Percentiles rank a stretch among this genome's conserved stretches.
Evolutionary conservation across 177 flowering plant genomes (phyloP).

Genomic region (Telopea speciosissima): DNA sequence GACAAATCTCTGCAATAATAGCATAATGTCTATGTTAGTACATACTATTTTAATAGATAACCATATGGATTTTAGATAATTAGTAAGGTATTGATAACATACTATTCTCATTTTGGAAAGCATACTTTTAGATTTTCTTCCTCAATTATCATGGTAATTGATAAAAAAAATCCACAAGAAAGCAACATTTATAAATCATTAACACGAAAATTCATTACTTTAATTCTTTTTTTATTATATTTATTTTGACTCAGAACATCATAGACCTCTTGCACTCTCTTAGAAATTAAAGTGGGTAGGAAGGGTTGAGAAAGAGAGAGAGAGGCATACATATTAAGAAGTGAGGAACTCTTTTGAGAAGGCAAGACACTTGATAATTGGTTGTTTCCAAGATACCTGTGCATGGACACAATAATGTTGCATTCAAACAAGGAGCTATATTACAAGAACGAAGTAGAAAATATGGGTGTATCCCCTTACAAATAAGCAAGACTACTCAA

Average conservation of each 20-base stretch:
- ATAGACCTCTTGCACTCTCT: no score
- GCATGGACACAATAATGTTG: background rate
- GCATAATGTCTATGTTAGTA: background rate
- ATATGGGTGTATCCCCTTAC: conserved; percentile 28
- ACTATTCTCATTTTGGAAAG: no score
- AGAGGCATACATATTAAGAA: conserved; percentile 65
- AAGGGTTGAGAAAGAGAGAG: no score
- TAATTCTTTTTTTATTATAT: no score
- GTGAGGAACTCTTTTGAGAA: conserved; percentile 33
- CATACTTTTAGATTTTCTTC: no score
- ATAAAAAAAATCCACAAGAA: no score
- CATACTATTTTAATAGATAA: background rate
- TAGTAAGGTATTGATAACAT: background rate
- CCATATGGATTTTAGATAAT: background rate
- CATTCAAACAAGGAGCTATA: background rate
- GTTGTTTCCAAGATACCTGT: conserved; percentile 87
- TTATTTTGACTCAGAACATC: background rate
- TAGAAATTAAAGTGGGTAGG: no score
- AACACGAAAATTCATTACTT: no score
- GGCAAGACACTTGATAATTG: conserved; percentile 55
- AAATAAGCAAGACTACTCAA: conserved; percentile 43
- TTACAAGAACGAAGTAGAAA: background rate
- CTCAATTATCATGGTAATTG: background rate
- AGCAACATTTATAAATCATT: no score
- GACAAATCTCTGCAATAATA: conserved; percentile 70